These are phyloP conservation scores for Nicotiana benthamiana DNA, from an alignment of 257 asterid species.

Conservation along the genomic window DNA sequence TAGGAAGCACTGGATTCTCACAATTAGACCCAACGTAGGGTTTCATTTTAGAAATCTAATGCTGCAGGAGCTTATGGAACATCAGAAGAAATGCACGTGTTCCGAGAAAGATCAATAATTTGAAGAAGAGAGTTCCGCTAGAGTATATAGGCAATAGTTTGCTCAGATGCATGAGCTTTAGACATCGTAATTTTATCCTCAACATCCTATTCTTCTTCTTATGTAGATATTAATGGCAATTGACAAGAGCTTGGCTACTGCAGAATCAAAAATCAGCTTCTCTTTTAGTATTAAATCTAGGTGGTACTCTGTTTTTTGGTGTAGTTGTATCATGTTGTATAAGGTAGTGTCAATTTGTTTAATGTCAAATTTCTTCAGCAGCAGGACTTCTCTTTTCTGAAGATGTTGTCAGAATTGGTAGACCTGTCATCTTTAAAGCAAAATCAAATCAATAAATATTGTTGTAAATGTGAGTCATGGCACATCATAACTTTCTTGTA, in stretches of 20 bases:
- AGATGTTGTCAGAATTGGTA: background rate
- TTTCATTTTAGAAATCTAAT: constrained; percentile 4
- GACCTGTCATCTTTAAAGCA: background rate
- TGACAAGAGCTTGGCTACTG: constrained; percentile 16
- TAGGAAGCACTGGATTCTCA: background rate
- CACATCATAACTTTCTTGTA: background rate
- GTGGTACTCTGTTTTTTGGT: background rate
- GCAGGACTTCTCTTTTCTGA: background rate
- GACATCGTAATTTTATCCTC: background rate
- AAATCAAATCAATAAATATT: constrained; percentile 6
- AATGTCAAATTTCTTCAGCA: constrained; percentile 7
- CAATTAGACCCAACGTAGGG: background rate
- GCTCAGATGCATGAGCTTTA: constrained; percentile 11
- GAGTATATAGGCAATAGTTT: constrained; percentile 8
- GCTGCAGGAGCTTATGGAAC: constrained; percentile 74
- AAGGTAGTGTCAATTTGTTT: constrained; percentile 2
- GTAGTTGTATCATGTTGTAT: constrained; percentile 9
- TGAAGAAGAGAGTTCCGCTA: constrained; percentile 5
- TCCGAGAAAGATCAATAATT: constrained; percentile 31
- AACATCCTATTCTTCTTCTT: constrained; percentile 15
- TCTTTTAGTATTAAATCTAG: background rate
- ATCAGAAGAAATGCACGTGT: constrained; percentile 83
- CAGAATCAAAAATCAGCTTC: constrained; percentile 16
- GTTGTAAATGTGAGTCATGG: background rate
- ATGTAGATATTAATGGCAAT: constrained; percentile 23